These are phyloP conservation scores for Geotrichum histeridarum DNA, from an alignment of 1,139 yeast genomes.

Conservation along the genomic window DNA sequence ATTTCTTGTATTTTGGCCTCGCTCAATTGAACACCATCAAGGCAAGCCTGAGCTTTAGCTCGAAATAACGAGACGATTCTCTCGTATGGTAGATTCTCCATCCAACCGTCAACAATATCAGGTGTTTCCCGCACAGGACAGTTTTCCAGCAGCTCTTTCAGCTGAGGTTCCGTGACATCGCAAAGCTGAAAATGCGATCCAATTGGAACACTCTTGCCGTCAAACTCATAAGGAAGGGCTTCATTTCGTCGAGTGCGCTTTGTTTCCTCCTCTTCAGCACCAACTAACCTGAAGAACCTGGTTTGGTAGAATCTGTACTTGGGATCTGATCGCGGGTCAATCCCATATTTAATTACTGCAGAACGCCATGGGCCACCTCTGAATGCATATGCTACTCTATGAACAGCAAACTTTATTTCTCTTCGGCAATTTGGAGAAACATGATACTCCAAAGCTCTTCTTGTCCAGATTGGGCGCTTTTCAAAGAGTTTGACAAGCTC, in stretches of 20 bases:
- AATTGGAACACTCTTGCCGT: slow-evolving; percentile 64
- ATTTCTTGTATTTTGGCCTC: slow-evolving; percentile 7
- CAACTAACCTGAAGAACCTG: slow-evolving; percentile 60
- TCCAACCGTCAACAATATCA: slow-evolving; percentile 61
- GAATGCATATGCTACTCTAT: slow-evolving; percentile 74
- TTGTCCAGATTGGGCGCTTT: slow-evolving; percentile 77
- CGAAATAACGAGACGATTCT: slow-evolving; percentile 6
- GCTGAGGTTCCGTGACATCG: slow-evolving; percentile 65
- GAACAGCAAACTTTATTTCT: slow-evolving; percentile 64
- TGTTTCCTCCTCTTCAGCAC: slow-evolving; percentile 16
- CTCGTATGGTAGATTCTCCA: slow-evolving; percentile 38
- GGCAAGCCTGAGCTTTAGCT: slow-evolving; percentile 9
- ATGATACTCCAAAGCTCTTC: slow-evolving; percentile 59
- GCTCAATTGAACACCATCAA: background rate
- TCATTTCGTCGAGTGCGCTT: slow-evolving; percentile 9
- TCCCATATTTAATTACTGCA: slow-evolving; percentile 73
- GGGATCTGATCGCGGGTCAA: slow-evolving; percentile 60
- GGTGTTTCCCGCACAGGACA: slow-evolving; percentile 34
- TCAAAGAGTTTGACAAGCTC: slow-evolving; percentile 54
- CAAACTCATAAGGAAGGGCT: slow-evolving; percentile 52
- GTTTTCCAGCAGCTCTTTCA: slow-evolving; percentile 46
- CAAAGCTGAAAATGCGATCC: slow-evolving; percentile 77
- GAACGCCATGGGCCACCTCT: slow-evolving; percentile 95
- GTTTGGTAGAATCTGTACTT: slow-evolving; percentile 68
- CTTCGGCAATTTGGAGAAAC: slow-evolving; percentile 49